Conservation (phyloP, 129 eudicot genomes). For the Pseudognaphalium luteoalbum region DNA sequence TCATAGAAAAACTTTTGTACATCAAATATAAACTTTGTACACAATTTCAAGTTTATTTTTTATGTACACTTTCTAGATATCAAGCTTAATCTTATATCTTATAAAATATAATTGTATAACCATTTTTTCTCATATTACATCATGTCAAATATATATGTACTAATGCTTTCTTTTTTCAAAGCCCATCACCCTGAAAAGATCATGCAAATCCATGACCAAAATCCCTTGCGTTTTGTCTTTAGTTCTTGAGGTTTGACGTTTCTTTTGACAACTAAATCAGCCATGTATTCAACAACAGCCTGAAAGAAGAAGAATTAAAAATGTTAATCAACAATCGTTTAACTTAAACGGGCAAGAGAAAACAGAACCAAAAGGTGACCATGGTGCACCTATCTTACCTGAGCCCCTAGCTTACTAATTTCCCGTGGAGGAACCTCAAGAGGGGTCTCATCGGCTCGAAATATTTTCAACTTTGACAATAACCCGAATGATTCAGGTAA, state of each 20-base stretch:
- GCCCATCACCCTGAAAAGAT: slow-evolving; percentile 36
- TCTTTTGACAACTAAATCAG: slow-evolving; percentile 50
- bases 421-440: slow-evolving; percentile 78
- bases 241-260: slow-evolving; percentile 32
- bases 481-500: slow-evolving; percentile 82
- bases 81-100: background rate
- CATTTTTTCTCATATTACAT: background rate
- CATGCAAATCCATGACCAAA: slow-evolving; percentile 62
- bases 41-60: background rate
- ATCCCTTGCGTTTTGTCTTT: slow-evolving; percentile 50
- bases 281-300: slow-evolving; percentile 86
- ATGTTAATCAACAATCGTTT: slow-evolving; percentile 13
- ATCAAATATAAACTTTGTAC: background rate
- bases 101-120: too few species aligned
- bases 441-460: slow-evolving; percentile 78
- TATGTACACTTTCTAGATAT: background rate
- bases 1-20: slow-evolving; percentile 1
- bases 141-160: background rate
- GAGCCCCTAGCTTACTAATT: slow-evolving; percentile 65
- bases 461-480: slow-evolving; percentile 52
- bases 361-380: background rate
- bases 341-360: background rate
- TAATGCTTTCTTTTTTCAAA: background rate
- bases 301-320: slow-evolving; percentile 21
- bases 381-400: slow-evolving; percentile 50